A percentile compares a stretch with the other conserved stretches of the same genome.
phyloP scores from a whole-genome alignment of 2,329 filamentous ascomycete genomes.

The Macrophomina tecta region DNA sequence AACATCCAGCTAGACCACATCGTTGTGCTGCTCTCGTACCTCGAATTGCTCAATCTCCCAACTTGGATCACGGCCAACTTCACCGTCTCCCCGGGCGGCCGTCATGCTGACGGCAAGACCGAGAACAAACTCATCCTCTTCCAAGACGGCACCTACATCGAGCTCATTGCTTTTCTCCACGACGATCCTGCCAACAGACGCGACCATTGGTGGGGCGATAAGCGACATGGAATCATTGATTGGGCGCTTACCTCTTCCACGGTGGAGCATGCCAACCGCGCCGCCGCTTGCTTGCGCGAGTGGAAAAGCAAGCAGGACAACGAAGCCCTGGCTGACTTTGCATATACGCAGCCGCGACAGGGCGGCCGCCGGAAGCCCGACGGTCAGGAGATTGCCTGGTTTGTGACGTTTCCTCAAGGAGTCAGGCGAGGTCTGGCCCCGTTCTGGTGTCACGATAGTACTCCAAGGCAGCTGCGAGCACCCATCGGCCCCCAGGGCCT shows the following conservation, averaged over 20 bases:
- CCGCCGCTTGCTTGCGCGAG: neutral
- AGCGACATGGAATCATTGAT: slow-evolving; percentile 62
- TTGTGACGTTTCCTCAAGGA: slow-evolving; percentile 58
- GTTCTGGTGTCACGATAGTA: slow-evolving; percentile 69
- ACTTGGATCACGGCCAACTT: slow-evolving; percentile 60
- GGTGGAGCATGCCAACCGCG: slow-evolving; percentile 30
- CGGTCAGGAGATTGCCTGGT: slow-evolving; percentile 65
- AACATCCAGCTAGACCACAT: slow-evolving; percentile 64
- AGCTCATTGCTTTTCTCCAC: slow-evolving; percentile 68
- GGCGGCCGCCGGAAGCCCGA: slow-evolving; percentile 51
- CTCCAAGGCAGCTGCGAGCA: slow-evolving; percentile 61
- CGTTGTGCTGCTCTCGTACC: slow-evolving; percentile 65
- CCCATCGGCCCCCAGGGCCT: slow-evolving; percentile 51
- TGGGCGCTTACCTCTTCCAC: slow-evolving; percentile 62
- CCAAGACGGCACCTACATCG: slow-evolving; percentile 68
- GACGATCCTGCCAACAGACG: slow-evolving; percentile 56
- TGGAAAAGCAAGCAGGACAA: slow-evolving; percentile 1
- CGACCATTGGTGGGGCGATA: slow-evolving; percentile 60
- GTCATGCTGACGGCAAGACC: slow-evolving; percentile 65
- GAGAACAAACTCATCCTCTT: slow-evolving; percentile 69
- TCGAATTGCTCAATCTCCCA: slow-evolving; percentile 56
- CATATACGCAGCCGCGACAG: slow-evolving; percentile 1
- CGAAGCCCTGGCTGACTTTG: neutral
- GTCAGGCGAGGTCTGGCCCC: slow-evolving; percentile 60
- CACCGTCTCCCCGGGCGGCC: slow-evolving; percentile 65